phyloP scores from a whole-genome alignment of 768 basidiomycete species.

The Boletus rubroflammeus region DNA sequence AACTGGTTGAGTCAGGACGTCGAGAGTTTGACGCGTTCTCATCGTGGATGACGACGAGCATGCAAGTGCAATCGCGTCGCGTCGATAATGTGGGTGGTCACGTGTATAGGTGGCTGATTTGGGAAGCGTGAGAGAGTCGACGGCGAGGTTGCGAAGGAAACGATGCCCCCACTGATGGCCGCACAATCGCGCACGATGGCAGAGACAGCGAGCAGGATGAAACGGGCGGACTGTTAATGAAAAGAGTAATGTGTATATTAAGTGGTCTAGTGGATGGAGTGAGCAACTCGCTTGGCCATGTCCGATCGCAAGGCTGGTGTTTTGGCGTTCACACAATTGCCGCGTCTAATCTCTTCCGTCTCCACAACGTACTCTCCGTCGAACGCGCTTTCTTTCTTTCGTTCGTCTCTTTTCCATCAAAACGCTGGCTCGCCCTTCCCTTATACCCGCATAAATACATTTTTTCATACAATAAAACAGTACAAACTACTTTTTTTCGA shows the following conservation, averaged over 20 bases:
- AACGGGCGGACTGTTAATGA: conserved; percentile 4
- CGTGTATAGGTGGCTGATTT: conserved; percentile 2
- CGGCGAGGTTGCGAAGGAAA: conserved; percentile 13
- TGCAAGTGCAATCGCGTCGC: conserved; percentile 2
- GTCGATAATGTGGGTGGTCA: conserved; percentile 9
- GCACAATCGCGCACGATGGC: conserved; percentile 6
- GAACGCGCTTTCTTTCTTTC: conserved; percentile 10
- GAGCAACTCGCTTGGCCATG: conserved; percentile 1
- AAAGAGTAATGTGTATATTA: not conserved
- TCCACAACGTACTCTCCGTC: conserved; percentile 12
- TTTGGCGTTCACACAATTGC: conserved; percentile 10
- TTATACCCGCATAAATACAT: not conserved
- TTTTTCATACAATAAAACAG: conserved; percentile 13
- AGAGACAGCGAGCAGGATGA: conserved; percentile 10
- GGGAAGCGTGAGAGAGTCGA: not conserved
- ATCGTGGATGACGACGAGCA: conserved; percentile 14
- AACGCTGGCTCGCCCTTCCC: conserved; percentile 25
- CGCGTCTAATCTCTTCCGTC: conserved; percentile 18
- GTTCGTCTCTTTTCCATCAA: conserved; percentile 5
- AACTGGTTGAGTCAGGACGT: conserved; percentile 29
- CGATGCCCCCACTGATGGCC: not conserved
- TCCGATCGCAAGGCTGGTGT: not conserved
- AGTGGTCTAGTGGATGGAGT: not conserved
- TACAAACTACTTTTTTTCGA: conserved; percentile 14
- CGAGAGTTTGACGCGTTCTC: conserved; percentile 15